Evolutionary conservation across 2,329 filamentous ascomycete species (phyloP).

Genomic region (Fusarium coffeatum): DNA sequence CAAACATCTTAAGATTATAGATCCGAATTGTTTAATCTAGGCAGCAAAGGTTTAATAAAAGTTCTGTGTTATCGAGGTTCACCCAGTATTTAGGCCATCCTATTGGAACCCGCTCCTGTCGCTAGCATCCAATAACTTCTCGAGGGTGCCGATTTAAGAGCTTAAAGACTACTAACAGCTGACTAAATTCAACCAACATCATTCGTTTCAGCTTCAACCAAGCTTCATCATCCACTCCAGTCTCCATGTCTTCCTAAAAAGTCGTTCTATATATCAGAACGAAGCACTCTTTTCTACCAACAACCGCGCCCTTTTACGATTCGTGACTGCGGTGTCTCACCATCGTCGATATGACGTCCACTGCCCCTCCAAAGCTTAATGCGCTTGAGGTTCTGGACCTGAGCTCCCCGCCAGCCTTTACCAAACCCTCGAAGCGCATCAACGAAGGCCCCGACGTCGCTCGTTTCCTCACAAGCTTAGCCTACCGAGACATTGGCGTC

Average conservation of each 20-base stretch:
- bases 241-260: background rate
- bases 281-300: background rate
- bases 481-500: conserved; percentile 86
- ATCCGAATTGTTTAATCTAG: background rate
- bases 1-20: background rate
- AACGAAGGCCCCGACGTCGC: conserved; percentile 85
- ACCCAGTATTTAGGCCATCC: background rate
- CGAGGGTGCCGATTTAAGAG: background rate
- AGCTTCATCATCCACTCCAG: conserved; percentile 2
- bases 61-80: background rate
- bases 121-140: background rate
- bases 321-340: background rate
- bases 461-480: conserved; percentile 81
- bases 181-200: background rate
- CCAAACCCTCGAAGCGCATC: conserved; percentile 81
- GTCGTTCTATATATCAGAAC: no score
- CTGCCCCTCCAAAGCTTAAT: conserved; percentile 35
- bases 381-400: conserved; percentile 63
- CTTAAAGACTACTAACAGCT: background rate
- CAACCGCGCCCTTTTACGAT: rapidly evolving
- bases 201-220: conserved; percentile 9
- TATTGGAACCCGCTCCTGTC: background rate
- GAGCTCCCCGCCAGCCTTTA: conserved; percentile 65
- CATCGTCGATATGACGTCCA: conserved; percentile 39
- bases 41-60: background rate